Percentiles rank a stretch among this genome's conserved stretches.
Evolutionary conservation across 2,329 filamentous ascomycete genomes (phyloP).

Genomic region (Apiospora phragmitis): DNA sequence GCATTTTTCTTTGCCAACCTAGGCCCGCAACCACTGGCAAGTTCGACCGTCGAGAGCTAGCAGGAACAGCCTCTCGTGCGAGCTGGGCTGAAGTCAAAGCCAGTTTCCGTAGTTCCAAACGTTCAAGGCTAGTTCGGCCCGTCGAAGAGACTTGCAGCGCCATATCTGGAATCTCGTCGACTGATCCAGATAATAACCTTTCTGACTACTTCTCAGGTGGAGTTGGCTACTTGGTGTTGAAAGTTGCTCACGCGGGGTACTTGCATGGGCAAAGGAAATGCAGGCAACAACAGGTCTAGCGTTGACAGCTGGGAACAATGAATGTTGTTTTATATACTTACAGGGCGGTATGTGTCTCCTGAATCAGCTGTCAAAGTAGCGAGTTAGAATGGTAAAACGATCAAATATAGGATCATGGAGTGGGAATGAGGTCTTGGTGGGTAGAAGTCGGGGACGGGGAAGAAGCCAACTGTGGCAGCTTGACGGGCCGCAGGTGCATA

Average conservation of each 20-base stretch:
- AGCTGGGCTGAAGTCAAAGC: slow-evolving; percentile 1
- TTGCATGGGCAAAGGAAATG: slow-evolving; percentile 10
- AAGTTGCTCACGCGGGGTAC: slow-evolving; percentile 7
- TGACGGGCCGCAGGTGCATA: slow-evolving; percentile 8
- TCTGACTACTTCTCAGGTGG: not conserved
- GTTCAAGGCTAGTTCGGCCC: not conserved
- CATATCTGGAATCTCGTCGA: not conserved
- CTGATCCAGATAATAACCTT: slow-evolving; percentile 11
- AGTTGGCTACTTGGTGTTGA: slow-evolving; percentile 8
- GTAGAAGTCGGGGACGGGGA: slow-evolving; percentile 1
- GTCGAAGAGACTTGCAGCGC: not conserved
- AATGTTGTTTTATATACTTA: slow-evolving; percentile 23
- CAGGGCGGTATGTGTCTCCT: slow-evolving; percentile 62
- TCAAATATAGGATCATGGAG: slow-evolving; percentile 22
- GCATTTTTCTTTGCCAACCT: not conserved
- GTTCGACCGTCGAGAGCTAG: not conserved
- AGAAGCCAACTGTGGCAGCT: not conserved
- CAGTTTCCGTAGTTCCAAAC: not conserved
- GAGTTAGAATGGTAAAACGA: slow-evolving; percentile 16
- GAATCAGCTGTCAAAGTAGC: slow-evolving; percentile 16
- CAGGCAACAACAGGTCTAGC: slow-evolving; percentile 10
- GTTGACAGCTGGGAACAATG: not conserved
- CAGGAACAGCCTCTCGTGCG: not conserved
- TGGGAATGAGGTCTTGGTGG: slow-evolving; percentile 16
- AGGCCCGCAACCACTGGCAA: not conserved